Evolutionary conservation across 169 alveolate genomes (phyloP).

Genomic region (Eimeria necatrix): DNA sequence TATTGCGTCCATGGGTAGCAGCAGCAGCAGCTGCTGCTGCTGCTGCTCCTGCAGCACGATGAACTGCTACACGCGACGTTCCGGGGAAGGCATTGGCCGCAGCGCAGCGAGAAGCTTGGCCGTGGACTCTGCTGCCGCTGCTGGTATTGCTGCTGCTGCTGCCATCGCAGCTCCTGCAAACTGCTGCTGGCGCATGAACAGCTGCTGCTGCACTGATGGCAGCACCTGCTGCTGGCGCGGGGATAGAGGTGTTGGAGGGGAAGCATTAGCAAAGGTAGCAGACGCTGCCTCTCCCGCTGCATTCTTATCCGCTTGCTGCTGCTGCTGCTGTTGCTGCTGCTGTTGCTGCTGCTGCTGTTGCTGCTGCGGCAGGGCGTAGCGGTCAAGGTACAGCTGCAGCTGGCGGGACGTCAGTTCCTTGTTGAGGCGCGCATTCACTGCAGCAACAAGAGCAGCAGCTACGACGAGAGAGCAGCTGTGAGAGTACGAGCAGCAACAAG

Average conservation of each 20-base stretch:
- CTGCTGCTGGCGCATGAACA: constrained; percentile 33
- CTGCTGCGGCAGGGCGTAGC: constrained; percentile 42
- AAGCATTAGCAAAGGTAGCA: not conserved
- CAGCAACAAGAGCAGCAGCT: constrained; percentile 24
- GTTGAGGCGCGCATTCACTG: constrained; percentile 56
- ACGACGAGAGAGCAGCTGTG: not conserved
- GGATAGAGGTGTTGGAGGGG: constrained; percentile 12
- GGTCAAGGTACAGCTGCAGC: constrained; percentile 63
- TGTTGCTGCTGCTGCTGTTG: constrained; percentile 43
- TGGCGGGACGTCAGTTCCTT: constrained; percentile 52
- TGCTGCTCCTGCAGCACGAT: constrained; percentile 2
- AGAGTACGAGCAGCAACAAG: not conserved
- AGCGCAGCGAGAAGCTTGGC: constrained; percentile 50
- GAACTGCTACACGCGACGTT: constrained; percentile 11
- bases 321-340: constrained; percentile 41
- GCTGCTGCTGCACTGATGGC: constrained; percentile 65
- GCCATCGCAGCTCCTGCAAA: not conserved
- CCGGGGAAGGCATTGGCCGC: constrained; percentile 47
- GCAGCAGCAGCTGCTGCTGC: constrained; percentile 8
- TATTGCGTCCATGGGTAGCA: too few relatives aligned
- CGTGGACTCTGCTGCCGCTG: constrained; percentile 49
- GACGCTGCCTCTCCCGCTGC: constrained; percentile 19
- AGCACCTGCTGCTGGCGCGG: constrained; percentile 33
- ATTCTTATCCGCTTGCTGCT: constrained; percentile 2
- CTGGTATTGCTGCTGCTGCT: constrained; percentile 16